Conservation (phyloP, 306 rosid genomes). For the Ormosia emarginata region DNA sequence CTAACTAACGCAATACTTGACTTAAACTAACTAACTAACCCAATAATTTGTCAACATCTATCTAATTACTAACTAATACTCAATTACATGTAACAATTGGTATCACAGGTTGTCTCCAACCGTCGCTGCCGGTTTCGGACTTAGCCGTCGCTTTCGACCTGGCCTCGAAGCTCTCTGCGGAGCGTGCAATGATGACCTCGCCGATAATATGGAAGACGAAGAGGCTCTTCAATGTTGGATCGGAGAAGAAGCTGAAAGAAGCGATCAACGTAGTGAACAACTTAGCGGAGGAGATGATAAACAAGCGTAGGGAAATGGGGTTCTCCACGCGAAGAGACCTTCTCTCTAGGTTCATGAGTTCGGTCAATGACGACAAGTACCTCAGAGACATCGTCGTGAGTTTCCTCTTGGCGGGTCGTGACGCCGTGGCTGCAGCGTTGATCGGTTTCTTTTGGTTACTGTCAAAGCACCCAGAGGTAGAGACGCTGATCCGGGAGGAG, state of each 20-base stretch:
- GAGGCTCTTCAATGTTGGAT: conserved; percentile 46
- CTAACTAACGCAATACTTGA: too few relatives aligned
- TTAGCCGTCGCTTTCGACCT: conserved; percentile 54
- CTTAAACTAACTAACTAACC: too few relatives aligned
- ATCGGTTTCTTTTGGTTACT: conserved; percentile 62
- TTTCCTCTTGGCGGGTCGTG: conserved; percentile 83
- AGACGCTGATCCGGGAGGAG: conserved; percentile 45
- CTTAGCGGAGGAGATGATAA: conserved; percentile 41
- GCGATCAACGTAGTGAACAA: conserved; percentile 43
- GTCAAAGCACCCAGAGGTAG: conserved; percentile 47
- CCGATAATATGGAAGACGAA: conserved; percentile 65
- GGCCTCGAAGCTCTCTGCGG: conserved; percentile 64
- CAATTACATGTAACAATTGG: too few relatives aligned
- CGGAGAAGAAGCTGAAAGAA: conserved; percentile 58
- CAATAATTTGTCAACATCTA: too few relatives aligned
- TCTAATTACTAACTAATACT: too few relatives aligned
- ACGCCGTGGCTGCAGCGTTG: conserved; percentile 64
- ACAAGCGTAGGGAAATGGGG: conserved; percentile 31
- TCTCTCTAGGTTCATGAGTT: conserved; percentile 69
- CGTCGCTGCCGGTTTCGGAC: conserved; percentile 39
- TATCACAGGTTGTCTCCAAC: conserved; percentile 51
- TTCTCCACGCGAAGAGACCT: conserved; percentile 40
- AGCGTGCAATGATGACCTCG: conserved; percentile 56
- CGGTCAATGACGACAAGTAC: conserved; percentile 48
- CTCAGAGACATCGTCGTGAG: conserved; percentile 73